Evolutionary conservation across 495 filamentous ascomycete genomes (phyloP).

Genomic region (Hyaloscypha bicolor): DNA sequence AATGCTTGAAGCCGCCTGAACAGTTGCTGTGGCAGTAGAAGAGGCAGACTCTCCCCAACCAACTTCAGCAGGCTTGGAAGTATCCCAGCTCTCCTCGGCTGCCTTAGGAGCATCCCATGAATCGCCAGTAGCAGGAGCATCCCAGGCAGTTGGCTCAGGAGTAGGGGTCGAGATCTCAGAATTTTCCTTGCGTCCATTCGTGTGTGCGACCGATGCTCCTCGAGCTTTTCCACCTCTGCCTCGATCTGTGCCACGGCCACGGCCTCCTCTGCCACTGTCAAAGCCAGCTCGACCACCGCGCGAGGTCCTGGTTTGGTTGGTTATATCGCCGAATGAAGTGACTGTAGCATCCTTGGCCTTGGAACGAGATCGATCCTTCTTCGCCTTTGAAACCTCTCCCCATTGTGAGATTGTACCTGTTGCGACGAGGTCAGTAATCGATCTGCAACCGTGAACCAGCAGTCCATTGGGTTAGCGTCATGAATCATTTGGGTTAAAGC

Average conservation of each 20-base stretch:
- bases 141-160: slow-evolving; percentile 30
- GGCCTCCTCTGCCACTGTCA: slow-evolving; percentile 65
- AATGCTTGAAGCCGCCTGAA: slow-evolving; percentile 35
- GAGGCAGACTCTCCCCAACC: slow-evolving; percentile 22
- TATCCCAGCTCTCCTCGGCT: slow-evolving; percentile 35
- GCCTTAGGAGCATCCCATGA: slow-evolving; percentile 37
- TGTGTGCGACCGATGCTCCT: slow-evolving; percentile 55
- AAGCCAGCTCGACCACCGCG: slow-evolving; percentile 70
- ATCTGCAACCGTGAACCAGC: slow-evolving; percentile 88
- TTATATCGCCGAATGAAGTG: slow-evolving; percentile 45
- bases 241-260: slow-evolving; percentile 73
- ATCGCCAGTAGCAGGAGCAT: slow-evolving; percentile 24
- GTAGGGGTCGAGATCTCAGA: slow-evolving; percentile 51
- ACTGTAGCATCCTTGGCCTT: slow-evolving; percentile 74
- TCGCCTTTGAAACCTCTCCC: slow-evolving; percentile 92
- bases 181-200: slow-evolving; percentile 54
- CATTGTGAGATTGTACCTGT: slow-evolving; percentile 89
- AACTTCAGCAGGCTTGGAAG: slow-evolving; percentile 41
- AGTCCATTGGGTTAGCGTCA: slow-evolving; percentile 79
- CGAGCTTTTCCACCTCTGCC: slow-evolving; percentile 76
- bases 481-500: slow-evolving; percentile 68
- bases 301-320: slow-evolving; percentile 38
- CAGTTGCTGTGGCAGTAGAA: slow-evolving; percentile 23
- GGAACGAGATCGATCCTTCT: slow-evolving; percentile 77
- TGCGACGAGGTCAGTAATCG: slow-evolving; percentile 20